Conservation (phyloP, 768 basidiomycete species). For the Suillus subluteus region DNA sequence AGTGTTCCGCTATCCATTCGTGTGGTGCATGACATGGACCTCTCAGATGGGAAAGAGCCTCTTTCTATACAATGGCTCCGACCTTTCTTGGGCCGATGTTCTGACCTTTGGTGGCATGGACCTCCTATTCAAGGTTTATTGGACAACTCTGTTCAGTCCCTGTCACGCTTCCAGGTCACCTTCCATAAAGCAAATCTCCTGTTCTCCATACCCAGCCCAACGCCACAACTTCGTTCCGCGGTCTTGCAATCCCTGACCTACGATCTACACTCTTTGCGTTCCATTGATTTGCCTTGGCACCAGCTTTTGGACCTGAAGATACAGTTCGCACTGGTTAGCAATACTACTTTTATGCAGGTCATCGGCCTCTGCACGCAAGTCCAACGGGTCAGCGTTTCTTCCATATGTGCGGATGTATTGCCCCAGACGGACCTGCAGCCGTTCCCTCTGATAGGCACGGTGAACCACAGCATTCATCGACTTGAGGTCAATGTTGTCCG, state of each 20-base stretch:
- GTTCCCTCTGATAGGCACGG: conserved; percentile 19
- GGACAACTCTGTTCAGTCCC: conserved; percentile 2
- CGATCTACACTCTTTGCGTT: conserved; percentile 27
- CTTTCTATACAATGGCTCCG: conserved; percentile 26
- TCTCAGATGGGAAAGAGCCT: conserved; percentile 13
- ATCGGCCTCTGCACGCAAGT: conserved; percentile 27
- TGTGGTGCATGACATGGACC: conserved; percentile 29
- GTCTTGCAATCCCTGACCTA: conserved; percentile 25
- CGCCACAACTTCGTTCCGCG: conserved; percentile 22
- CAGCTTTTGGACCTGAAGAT: conserved; percentile 29
- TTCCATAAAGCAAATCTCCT: conserved; percentile 18
- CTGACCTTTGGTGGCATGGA: conserved; percentile 38
- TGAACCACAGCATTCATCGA: conserved; percentile 22
- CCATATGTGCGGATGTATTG: conserved; percentile 27
- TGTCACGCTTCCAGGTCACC: conserved; percentile 28
- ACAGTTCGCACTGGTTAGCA: conserved; percentile 31
- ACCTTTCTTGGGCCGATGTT: conserved; percentile 25
- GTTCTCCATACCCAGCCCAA: conserved; percentile 22
- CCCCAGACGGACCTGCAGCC: conserved; percentile 17
- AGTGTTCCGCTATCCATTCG: conserved; percentile 29
- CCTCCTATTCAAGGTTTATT: conserved; percentile 28
- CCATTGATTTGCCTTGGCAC: conserved; percentile 31
- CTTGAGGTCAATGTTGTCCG: conserved; percentile 35
- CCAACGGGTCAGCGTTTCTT: conserved; percentile 23
- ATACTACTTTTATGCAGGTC: conserved; percentile 26